phyloP scores from a whole-genome alignment of 441 rosid species.

The Pelargonium australe region DNA sequence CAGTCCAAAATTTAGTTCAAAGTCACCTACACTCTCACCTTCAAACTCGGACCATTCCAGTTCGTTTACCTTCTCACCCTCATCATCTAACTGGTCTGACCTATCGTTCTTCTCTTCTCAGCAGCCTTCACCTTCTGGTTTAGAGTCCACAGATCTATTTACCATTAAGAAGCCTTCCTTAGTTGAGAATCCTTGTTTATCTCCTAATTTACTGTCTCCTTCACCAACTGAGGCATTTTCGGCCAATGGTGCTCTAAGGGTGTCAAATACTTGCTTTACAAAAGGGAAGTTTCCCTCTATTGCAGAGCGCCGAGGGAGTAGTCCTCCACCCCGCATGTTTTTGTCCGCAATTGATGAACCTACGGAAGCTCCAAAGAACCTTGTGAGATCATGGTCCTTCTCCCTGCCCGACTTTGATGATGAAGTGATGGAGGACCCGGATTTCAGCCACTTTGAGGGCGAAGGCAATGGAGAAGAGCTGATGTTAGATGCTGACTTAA shows the following conservation, averaged over 20 bases:
- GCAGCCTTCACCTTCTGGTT: conserved; percentile 63
- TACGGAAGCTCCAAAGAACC: conserved; percentile 25
- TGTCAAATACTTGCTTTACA: conserved; percentile 24
- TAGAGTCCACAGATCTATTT: conserved; percentile 33
- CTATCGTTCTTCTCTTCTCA: conserved; percentile 48
- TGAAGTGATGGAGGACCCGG: conserved; percentile 33
- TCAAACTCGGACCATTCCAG: conserved; percentile 67
- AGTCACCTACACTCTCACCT: conserved; percentile 63
- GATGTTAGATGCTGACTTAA: conserved; percentile 32
- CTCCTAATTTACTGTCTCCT: conserved; percentile 22
- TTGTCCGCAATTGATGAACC: conserved; percentile 39
- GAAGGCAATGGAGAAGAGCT: conserved; percentile 30
- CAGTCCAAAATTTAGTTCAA: conserved; percentile 41
- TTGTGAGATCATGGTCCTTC: conserved; percentile 49
- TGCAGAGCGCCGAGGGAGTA: conserved; percentile 67
- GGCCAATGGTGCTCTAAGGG: conserved; percentile 19
- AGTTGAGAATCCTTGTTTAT: conserved; percentile 25
- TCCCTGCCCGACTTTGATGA: conserved; percentile 36
- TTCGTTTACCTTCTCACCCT: conserved; percentile 62
- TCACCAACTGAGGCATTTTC: conserved; percentile 24
- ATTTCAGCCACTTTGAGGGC: conserved; percentile 20
- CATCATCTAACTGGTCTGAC: conserved; percentile 72
- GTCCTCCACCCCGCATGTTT: conserved; percentile 52
- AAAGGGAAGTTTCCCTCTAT: conserved; percentile 37
- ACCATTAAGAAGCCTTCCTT: conserved; percentile 24